Percentiles rank a stretch among this genome's conserved stretches.
Evolutionary conservation across 768 basidiomycete genomes (phyloP).

Genomic region (Pholiota molesta): DNA sequence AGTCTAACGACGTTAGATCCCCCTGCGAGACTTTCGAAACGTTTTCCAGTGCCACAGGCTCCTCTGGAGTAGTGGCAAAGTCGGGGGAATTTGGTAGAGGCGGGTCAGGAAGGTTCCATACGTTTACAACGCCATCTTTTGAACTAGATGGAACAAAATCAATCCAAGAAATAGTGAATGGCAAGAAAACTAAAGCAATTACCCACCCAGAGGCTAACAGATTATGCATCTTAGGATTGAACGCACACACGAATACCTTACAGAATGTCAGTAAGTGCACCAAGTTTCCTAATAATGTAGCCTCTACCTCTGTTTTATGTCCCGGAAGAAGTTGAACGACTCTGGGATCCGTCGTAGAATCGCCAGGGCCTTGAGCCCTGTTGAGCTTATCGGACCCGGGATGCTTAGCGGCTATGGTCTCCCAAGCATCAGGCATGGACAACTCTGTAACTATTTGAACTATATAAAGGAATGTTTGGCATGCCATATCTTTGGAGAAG

Average conservation of each 20-base stretch:
- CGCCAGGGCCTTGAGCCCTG: conserved; percentile 44
- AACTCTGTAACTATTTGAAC: conserved; percentile 1
- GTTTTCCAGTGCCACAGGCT: conserved; percentile 51
- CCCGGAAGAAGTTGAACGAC: conserved; percentile 52
- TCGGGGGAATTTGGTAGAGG: conserved; percentile 30
- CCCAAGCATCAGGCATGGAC: background rate
- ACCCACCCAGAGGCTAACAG: conserved; percentile 77
- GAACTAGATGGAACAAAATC: conserved; percentile 48
- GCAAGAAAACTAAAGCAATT: background rate
- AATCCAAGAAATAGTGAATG: conserved; percentile 6
- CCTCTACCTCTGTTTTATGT: conserved; percentile 63
- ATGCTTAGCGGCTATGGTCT: conserved; percentile 2
- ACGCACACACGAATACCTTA: conserved; percentile 85
- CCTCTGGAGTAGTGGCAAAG: conserved; percentile 33
- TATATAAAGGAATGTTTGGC: background rate
- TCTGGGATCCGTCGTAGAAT: conserved; percentile 42
- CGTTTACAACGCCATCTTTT: conserved; percentile 72
- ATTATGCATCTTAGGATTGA: conserved; percentile 65
- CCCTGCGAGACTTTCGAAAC: conserved; percentile 48
- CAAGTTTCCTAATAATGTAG: background rate
- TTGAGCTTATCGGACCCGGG: conserved; percentile 22
- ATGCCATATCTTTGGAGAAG: background rate
- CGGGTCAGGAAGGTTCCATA: conserved; percentile 67
- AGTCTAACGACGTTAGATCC: conserved; percentile 78
- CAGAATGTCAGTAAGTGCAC: background rate